Base-by-base conservation (phyloP, 805 yeast genomes). In the Lipomyces sp. region DNA sequence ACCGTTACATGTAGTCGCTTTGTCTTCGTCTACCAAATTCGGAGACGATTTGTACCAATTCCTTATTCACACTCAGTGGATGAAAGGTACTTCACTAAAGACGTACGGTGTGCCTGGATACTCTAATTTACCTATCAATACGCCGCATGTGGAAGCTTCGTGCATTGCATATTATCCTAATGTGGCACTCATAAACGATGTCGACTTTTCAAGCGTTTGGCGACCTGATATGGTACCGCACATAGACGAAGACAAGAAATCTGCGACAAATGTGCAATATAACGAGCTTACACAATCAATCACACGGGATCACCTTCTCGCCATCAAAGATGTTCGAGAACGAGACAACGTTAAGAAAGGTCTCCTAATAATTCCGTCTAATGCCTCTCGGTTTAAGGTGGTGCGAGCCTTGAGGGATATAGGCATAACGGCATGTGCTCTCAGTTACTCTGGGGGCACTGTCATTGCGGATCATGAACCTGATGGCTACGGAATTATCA, bases 361-460 rank as follows among this genome's bases (percentile, higher is more conserved):
- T 5, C 48, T 70, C 2, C 61, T 70, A 2, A 35, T 70, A 8
- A 54, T 69, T 8, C 69, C 70, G 5, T 58, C 68, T 10, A 24
- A 48, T 10, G 63, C 62, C 8, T 58, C 68, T 6, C 55, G 71
- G 32, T 29, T 10, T 33, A 39, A 56, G 34, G 32, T 69, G 18
- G 56, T 42, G 2, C 57, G 32, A 11, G 50, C 18, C 1, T 39
- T 69, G 53, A 57, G 8, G 18, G 33, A 34, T 8, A 4, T 32
- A 7, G 69, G 70, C 30, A 24, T 65, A 32, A 8, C 45, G 0
- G 65, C 65, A 13, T 58, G 65, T 7, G 57, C 55, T 10, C 55
- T 65, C 24, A 42, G n/a, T 30, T 60, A 32, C 32, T 18, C 58
- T 34, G 39, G 29, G 15, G 60, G 42, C n/a, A 30, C 57, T 11